Percentiles rank a stretch among this genome's conserved stretches.
Conservation (phyloP, 2,329 filamentous ascomycete species). For the Epichloe sp. region DNA sequence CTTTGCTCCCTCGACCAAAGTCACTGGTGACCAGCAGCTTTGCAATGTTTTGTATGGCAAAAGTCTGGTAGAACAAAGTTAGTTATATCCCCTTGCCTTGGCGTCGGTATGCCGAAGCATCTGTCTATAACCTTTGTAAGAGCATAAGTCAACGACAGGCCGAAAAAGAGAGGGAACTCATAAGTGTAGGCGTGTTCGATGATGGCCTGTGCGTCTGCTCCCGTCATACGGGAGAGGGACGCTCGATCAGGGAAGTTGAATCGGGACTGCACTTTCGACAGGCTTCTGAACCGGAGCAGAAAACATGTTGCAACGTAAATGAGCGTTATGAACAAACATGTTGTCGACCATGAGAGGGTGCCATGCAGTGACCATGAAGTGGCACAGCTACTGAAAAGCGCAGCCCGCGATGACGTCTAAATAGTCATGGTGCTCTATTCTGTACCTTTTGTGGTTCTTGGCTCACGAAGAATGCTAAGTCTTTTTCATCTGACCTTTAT, state of each 20-base stretch:
- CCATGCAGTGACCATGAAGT: not conserved
- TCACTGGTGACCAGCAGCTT: constrained; percentile 25
- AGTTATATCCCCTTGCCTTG: not conserved
- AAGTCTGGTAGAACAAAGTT: constrained; percentile 19
- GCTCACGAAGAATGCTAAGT: no score
- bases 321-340: constrained; percentile 7
- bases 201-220: constrained; percentile 31
- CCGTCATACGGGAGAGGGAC: constrained; percentile 27
- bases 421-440: not conserved
- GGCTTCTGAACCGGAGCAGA: constrained; percentile 21
- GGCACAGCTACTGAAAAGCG: not conserved
- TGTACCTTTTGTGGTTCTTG: not conserved
- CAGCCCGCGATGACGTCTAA: not conserved
- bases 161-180: constrained; percentile 27
- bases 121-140: constrained; percentile 23
- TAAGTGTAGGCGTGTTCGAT: constrained; percentile 19
- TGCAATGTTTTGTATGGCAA: constrained; percentile 24
- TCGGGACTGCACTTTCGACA: constrained; percentile 16
- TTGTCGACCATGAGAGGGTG: not conserved
- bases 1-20: constrained; percentile 17
- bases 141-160: constrained; percentile 24
- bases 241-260: constrained; percentile 21
- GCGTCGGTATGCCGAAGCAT: no score
- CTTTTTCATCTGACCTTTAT: no score
- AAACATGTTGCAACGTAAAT: constrained; percentile 22